Evolutionary conservation across 176 grass and related monocot species (phyloP), one percentile per base, ranked within the genome.

Genomic region (Raddia distichophylla): DNA sequence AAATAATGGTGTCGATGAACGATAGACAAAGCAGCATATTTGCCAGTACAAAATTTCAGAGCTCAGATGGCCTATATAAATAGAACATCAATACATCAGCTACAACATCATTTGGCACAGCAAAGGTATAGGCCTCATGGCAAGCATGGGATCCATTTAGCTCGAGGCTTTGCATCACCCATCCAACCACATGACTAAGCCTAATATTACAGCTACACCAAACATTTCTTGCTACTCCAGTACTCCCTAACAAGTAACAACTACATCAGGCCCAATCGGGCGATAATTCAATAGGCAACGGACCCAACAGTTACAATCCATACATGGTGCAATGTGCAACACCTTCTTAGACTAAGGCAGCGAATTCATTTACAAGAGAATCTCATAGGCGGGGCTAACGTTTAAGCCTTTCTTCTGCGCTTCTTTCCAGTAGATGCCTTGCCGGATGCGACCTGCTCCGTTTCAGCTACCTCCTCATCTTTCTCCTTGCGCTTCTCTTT

Each of bases 351-450:
- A 78, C 77, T 82, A 87, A 68, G 62, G 35, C 56, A 62, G 64
- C 55, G 8, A 61, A 71, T 70, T 64, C 80, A 83, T 92, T 76
- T 89, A 89, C 90, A 86, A 60, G 20, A 76, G 59, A 78, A 71
- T 19, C 40, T 59, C 67, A 60, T 13, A 33, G 46, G 74, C 6
- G 10, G n/a, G 2, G 34, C 71, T 15, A 76, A 77, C n/a, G 37
- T 84, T 84, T 59, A 65, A 11, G 79, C 88, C 88, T 83, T 91
- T 68, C 92, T 91, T 72, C 83, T 91, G 72, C 86, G 89, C 86
- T 86, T 94, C 89, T 91, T 94, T 47, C 80, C 89, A 52, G 86
- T 58, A 62, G 89, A 88, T 37, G 80, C 76, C 37, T 48, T 79
- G 42, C 47, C 86, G 6, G 77, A 73, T 78, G 69, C 79, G 60